Evolutionary conservation across 2,329 filamentous ascomycete genomes (phyloP), one percentile per base, ranked within the genome.

Genomic region (Leptodontidium sp.): DNA sequence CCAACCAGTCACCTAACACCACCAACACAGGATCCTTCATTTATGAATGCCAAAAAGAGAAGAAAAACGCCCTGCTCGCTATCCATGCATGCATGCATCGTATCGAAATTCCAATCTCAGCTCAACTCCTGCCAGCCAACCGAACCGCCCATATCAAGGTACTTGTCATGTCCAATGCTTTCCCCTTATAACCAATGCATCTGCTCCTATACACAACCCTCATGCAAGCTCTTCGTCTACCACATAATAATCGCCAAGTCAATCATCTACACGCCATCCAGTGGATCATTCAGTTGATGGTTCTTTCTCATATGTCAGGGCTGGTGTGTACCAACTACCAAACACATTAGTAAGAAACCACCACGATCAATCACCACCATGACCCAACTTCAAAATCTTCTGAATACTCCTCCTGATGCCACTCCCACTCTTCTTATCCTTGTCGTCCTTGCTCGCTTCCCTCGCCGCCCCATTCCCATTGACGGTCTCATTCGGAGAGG

Each of bases 301-400:
- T 40, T 59, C 55, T 43, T 26, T 38, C 55, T 59, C 35, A 59
- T 24, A 59, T 59, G 55, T 59, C n/a, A 59, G 55, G 55, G 55
- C 55, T 59, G 55, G 55, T 12, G 24, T 43, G 9, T n/a, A 43
- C 55, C 55, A 43, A 43, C 55, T 43, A 59, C 55, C 55, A 43
- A 59, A 59, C 50, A 59, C 55, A 59, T 59, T 40, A 59, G 55
- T 59, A 59, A 43, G 55, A 59, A 43, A 9, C 9, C n/a, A 43
- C 35, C n/a, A 24, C 21, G 17, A 43, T 59, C 55, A 59, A 15
- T 59, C 55, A 43, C 55, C 55, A 59, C 55, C 55, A 26, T 68
- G 66, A 59, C 66, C 66, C 45, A 68, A 55, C 40, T 47, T 68
- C 53, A 68, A 52, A n/a, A 68, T 68, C 66, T 61, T 68, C 61